These are phyloP conservation scores for Gypsophila paniculata DNA, from an alignment of 179 eudicot genomes.

Conservation along the genomic window DNA sequence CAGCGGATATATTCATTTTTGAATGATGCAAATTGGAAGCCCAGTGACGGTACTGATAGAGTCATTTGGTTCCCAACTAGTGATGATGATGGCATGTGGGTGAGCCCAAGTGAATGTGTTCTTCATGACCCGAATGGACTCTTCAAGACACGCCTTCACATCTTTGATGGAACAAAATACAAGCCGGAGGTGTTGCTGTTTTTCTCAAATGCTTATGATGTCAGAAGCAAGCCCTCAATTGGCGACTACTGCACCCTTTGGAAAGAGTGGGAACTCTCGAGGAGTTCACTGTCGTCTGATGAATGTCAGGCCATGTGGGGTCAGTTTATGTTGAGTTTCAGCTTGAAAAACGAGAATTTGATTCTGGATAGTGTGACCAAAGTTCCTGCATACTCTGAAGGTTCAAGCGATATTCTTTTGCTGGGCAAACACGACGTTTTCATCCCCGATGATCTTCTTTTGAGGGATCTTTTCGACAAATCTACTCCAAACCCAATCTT, in stretches of 20 bases:
- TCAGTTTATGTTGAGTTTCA: slow-evolving; percentile 34
- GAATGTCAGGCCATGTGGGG: slow-evolving; percentile 57
- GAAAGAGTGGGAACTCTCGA: slow-evolving; percentile 58
- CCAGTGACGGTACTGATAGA: slow-evolving; percentile 13
- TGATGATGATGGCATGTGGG: slow-evolving; percentile 48
- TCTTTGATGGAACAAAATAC: slow-evolving; percentile 39
- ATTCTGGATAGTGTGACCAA: slow-evolving; percentile 34
- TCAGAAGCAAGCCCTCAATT: slow-evolving; percentile 42
- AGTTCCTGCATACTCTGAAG: slow-evolving; percentile 41
- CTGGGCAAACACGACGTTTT: slow-evolving; percentile 42
- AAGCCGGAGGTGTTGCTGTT: slow-evolving; percentile 31
- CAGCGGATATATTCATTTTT: slow-evolving; percentile 41
- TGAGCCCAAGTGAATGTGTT: slow-evolving; percentile 45
- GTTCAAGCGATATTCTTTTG: slow-evolving; percentile 30
- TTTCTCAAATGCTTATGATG: slow-evolving; percentile 38
- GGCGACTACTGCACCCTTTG: slow-evolving; percentile 55
- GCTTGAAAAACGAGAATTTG: slow-evolving; percentile 22
- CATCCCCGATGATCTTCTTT: slow-evolving; percentile 56
- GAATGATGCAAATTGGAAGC: slow-evolving; percentile 37
- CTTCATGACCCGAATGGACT: slow-evolving; percentile 43
- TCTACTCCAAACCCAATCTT: slow-evolving; percentile 37
- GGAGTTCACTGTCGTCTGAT: slow-evolving; percentile 21
- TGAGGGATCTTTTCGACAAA: slow-evolving; percentile 46
- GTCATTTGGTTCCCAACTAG: slow-evolving; percentile 53
- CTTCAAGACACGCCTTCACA: slow-evolving; percentile 35